Percentiles rank a stretch among this genome's conserved stretches.
phyloP scores from a whole-genome alignment of 2,329 filamentous ascomycete species.

The Calonectria pteridis region DNA sequence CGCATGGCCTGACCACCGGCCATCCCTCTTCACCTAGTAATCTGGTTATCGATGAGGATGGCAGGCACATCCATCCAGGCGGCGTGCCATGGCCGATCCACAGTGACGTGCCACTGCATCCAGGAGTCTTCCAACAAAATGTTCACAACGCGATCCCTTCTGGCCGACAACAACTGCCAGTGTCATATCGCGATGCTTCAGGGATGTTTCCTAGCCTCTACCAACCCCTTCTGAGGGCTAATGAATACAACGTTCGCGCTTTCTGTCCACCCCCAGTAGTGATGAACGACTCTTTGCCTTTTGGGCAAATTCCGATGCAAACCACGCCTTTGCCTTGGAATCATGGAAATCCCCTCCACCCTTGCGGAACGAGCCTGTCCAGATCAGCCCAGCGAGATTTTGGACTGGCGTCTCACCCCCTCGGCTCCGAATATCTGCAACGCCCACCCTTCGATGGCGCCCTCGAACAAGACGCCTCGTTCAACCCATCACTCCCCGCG shows the following conservation, averaged over 20 bases:
- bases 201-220: slow-evolving; percentile 39
- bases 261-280: slow-evolving; percentile 53
- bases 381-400: slow-evolving; percentile 32
- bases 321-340: slow-evolving; percentile 35
- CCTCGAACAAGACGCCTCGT: slow-evolving; percentile 21
- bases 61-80: slow-evolving; percentile 22
- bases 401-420: slow-evolving; percentile 25
- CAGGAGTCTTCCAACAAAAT: slow-evolving; percentile 29
- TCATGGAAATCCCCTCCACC: slow-evolving; percentile 27
- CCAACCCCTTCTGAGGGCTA: slow-evolving; percentile 51
- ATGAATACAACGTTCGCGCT: slow-evolving; percentile 54
- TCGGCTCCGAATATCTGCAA: slow-evolving; percentile 23
- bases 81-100: slow-evolving; percentile 33
- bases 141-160: slow-evolving; percentile 26
- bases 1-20: slow-evolving; percentile 28
- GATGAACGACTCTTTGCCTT: slow-evolving; percentile 46
- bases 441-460: slow-evolving; percentile 27
- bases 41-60: slow-evolving; percentile 30
- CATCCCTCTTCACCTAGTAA: slow-evolving; percentile 30
- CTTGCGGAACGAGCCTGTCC: slow-evolving; percentile 14
- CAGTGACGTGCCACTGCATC: slow-evolving; percentile 26
- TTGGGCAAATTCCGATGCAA: slow-evolving; percentile 47
- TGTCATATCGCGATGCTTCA: slow-evolving; percentile 31
- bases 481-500: slow-evolving; percentile 8
- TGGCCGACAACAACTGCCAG: slow-evolving; percentile 28